Base-by-base conservation (phyloP, 305 asterid species). In the Plantago coronopus region DNA sequence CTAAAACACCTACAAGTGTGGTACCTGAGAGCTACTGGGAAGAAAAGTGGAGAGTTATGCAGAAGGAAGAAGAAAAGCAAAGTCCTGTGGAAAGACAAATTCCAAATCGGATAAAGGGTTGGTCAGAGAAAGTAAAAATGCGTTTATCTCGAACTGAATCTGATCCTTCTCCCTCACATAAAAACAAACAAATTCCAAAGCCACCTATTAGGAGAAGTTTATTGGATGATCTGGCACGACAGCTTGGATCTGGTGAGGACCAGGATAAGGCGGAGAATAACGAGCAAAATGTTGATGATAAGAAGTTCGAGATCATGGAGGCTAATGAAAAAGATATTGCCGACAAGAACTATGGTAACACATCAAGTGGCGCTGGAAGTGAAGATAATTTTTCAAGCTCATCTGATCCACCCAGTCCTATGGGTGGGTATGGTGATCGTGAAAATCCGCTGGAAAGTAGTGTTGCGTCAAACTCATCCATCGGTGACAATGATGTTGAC, bases 1-100 rank as follows among this genome's bases (percentile, higher is more conserved):
- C 95, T 5, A 74, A 71, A 66, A 83, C 83, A 63, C 96, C 90
- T 31, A 70, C 71, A 59, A 73, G 56, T 55, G 61, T 75, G 57
- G 79, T 84, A 29, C 88, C 82, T 22, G 90, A 86, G 63, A 93
- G 93, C 81, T 93, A 93, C 73, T 93, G 99, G 99, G 99, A 93
- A 74, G 97, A 89, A 73, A 83, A 84, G 61, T 93, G 99, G 97
- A 84, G 93, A 71, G 95, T 74, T 72, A 27, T 89, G 79, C 90
- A 87, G 74, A 75, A 78, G 69, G 94, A 87, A 77, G 91, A 81
- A 77, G 85, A 87, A 59, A 82, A 80, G 67, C 67, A 58, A 67
- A 69, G 62, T 46, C 57, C 48, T 15, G 42, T 34, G 18, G 72
- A 63, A 59, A 79, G 78, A 48, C 78, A 78, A 69, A 78, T 61